Conservation (phyloP, 352 stramenopile genomes). For the Pelagophyceae sp. region DNA sequence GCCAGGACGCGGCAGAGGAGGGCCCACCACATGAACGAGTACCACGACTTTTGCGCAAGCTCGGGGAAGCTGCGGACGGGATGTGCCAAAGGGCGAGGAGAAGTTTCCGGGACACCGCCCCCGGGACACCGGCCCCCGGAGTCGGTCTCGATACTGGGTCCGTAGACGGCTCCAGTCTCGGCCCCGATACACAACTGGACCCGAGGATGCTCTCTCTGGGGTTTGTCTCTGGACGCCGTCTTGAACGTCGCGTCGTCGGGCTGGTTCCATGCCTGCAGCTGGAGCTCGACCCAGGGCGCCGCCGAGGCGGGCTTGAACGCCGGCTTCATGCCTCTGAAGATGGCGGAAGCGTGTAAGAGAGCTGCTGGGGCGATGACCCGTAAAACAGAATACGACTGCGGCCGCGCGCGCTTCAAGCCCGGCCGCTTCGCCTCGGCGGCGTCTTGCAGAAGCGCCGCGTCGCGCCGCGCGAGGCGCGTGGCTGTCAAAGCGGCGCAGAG, state of each 20-base stretch:
- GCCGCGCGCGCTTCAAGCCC: neutral
- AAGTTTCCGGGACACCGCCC: too few relatives aligned
- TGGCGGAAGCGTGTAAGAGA: neutral
- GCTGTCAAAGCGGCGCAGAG: conserved; percentile 3
- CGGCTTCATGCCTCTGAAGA: neutral
- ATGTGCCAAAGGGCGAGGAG: too few relatives aligned
- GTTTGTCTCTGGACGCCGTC: too few relatives aligned
- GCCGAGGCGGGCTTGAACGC: neutral
- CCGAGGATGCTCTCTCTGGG: too few relatives aligned
- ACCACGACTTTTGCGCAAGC: neutral
- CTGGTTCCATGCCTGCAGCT: conserved; percentile 7
- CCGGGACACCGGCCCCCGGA: too few relatives aligned
- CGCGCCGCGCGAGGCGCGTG: neutral
- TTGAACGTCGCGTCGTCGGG: conserved; percentile 10
- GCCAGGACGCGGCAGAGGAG: neutral
- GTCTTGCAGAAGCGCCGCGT: too few relatives aligned
- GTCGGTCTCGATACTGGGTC: too few relatives aligned
- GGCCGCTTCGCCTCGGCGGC: neutral
- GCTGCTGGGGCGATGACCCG: neutral
- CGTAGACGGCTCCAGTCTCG: too few relatives aligned
- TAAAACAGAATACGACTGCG: neutral
- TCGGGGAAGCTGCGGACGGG: too few relatives aligned
- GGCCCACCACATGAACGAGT: neutral
- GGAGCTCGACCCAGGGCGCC: conserved; percentile 1
- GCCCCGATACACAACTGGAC: too few relatives aligned